These are phyloP conservation scores for Magnusiomyces ingens DNA, from an alignment of 1,139 yeast species.

Conservation along the genomic window DNA sequence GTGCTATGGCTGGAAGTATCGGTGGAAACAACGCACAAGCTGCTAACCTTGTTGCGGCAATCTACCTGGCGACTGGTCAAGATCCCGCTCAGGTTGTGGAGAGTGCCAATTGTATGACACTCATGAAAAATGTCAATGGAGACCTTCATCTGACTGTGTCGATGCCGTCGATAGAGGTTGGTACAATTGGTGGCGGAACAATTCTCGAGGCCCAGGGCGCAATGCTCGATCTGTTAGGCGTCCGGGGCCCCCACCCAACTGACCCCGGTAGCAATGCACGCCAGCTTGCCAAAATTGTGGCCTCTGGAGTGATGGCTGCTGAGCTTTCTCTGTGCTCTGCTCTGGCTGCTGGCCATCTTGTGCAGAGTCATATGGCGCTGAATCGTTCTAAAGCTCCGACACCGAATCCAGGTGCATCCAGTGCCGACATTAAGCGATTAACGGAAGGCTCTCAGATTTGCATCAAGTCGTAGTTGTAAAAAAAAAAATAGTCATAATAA, in stretches of 20 bases:
- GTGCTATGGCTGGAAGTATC: slow-evolving; percentile 97
- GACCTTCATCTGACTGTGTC: slow-evolving; percentile 87
- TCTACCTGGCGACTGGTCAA: slow-evolving; percentile 92
- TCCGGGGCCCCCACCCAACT: slow-evolving; percentile 91
- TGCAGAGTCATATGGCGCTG: slow-evolving; percentile 95
- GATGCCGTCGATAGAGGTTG: slow-evolving; percentile 98
- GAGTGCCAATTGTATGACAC: slow-evolving; percentile 92
- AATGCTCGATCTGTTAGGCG: slow-evolving; percentile 90
- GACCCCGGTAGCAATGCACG: slow-evolving; percentile 93
- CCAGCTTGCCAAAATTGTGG: slow-evolving; percentile 90
- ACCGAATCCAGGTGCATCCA: slow-evolving; percentile 27
- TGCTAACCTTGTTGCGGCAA: slow-evolving; percentile 90
- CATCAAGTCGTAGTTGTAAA: slow-evolving; percentile 38
- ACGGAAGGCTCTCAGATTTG: slow-evolving; percentile 67
- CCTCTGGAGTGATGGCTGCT: slow-evolving; percentile 93
- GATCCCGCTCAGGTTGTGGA: slow-evolving; percentile 99
- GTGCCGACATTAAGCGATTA: slow-evolving; percentile 47
- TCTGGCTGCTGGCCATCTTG: slow-evolving; percentile 96
- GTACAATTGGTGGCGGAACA: slow-evolving; percentile 99
- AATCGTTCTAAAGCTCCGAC: slow-evolving; percentile 64
- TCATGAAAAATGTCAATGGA: slow-evolving; percentile 79
- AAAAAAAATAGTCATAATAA: not conserved
- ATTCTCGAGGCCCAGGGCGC: slow-evolving; percentile 95
- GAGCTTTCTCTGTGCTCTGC: slow-evolving; percentile 93
- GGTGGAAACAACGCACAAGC: slow-evolving; percentile 99